Evolutionary conservation across 2,329 filamentous ascomycete genomes (phyloP).

Genomic region (Polytolypa hystricis): DNA sequence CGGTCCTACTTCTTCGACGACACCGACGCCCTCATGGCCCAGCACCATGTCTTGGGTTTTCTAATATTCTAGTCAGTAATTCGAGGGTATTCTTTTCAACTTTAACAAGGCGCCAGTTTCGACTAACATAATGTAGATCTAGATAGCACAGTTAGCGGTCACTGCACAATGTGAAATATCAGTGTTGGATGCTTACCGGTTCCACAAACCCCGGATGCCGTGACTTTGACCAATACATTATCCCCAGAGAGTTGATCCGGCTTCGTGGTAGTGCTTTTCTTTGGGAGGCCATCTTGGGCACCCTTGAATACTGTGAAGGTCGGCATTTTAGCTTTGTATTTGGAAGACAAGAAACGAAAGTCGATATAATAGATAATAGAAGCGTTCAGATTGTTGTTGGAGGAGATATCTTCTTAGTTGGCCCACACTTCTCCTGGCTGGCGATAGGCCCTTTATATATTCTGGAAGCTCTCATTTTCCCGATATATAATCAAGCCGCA

Average conservation of each 20-base stretch:
- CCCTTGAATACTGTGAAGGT: constrained; percentile 3
- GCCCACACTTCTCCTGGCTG: too few relatives aligned
- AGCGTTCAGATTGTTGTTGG: too few relatives aligned
- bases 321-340: too few relatives aligned
- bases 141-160: constrained; percentile 7
- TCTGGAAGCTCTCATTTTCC: too few relatives aligned
- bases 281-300: background rate
- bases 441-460: too few relatives aligned
- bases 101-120: too few relatives aligned
- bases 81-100: background rate
- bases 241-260: background rate
- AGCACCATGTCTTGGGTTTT: constrained; percentile 15
- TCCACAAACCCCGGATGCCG: constrained; percentile 56
- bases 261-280: background rate
- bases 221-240: constrained; percentile 51
- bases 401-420: too few relatives aligned
- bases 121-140: constrained; percentile 4
- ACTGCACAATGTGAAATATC: too few relatives aligned
- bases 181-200: constrained; percentile 44
- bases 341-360: too few relatives aligned
- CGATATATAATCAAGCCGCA: too few relatives aligned
- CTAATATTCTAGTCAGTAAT: constrained; percentile 6
- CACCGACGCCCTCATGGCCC: constrained; percentile 30
- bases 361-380: too few relatives aligned
- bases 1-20: constrained; percentile 22